Base-by-base conservation (phyloP, 1,139 yeast species). In the Magnusiomyces paraingens region DNA sequence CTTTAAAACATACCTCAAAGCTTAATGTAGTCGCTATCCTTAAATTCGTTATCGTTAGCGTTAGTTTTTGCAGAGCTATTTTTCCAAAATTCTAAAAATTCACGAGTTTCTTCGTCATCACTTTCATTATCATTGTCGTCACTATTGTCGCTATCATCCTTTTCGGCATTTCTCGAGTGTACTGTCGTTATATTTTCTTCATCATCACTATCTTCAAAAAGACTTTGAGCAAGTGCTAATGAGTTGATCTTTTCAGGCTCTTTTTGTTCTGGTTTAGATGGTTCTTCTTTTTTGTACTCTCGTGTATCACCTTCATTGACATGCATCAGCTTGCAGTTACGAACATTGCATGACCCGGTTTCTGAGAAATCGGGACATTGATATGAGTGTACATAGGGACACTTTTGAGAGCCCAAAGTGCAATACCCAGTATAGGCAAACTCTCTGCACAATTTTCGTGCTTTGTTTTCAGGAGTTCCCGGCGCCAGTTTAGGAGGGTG, bases 341-440 rank as follows among this genome's bases (percentile, higher is more conserved):
- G 38, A 26, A n/a, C 40, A 3, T n/a, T 29, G 18, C 48, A 45
- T 3, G 21, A 8, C 3, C 48, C 48, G 8, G 38, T 45, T 45
- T 45, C 48, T 3, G 15, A 12, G 32, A 45, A 45, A n/a, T 45
- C 48, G 14, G 48, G 48, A n/a, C 48, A 45, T 10, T 45, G 20
- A 20, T 45, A 45, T 8, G 48, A 45, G 21, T 45, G 48, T 6
- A 45, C 40, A 29, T 45, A 29, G n/a, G 39, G 22, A 18, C 48
- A 45, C 39, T 12, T n/a, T 15, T 14, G 22, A n/a, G 48, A 26
- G 10, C 48, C 48, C 8, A 45, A 20, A 4, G 48, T 45, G 15
- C 48, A 45, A 17, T 29, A 45, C n/a, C 48, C 48, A n/a, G 48
- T 45, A 45, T 45, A 45, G 3, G 48, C 48, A 45, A 45, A 45